Evolutionary conservation across 495 filamentous ascomycete genomes (phyloP), one percentile per base, ranked within the genome.

Genomic region (Jackrogersella multiformis): DNA sequence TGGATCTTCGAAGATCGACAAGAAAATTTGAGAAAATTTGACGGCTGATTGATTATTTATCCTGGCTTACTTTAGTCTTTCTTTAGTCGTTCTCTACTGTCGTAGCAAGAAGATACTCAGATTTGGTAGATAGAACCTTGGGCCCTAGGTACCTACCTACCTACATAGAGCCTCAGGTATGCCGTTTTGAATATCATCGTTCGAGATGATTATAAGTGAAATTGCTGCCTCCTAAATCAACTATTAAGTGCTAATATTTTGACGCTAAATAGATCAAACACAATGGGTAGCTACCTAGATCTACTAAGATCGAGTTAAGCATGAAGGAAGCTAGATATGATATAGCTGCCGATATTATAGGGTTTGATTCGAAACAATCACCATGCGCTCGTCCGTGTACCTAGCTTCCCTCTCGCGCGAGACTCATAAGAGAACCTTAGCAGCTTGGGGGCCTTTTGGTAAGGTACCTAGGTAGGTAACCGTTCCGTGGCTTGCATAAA

Each of bases 401-500:
- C 13, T 9, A 44, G 13, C 4, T 24, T 34, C 28, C 45, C 18
- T 46, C 28, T 61, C 44, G 28, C 28, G 58, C 51, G 61, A 45
- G 49, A 56, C 51, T 45, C 15, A 23, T 42, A 61, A 7, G 26
- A 18, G 42, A 62, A 44, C n/a, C n/a, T n/a, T n/a, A n/a, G 26
- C 39, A 23, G 51, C 59, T 42, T 48, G 42, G 48, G 57, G 44
- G 65, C 30, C 60, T 15, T 30, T n/a, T n/a, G n/a, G n/a, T n/a
- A n/a, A n/a, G n/a, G n/a, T n/a, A n/a, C n/a, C n/a, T 58, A 62
- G 49, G 6, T 24, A 26, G 42, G 35, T 30, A 63, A 41, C 56
- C 21, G 57, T 60, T 39, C 52, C 45, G 39, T 67, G 63, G 63
- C 67, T 70, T 70, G 62, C 56, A 57, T 48, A 53, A 1, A 59